A percentile compares a stretch with the other conserved stretches of the same genome.
Evolutionary conservation across 331 rosid species (phyloP).

Genomic region (Quercus lobata): DNA sequence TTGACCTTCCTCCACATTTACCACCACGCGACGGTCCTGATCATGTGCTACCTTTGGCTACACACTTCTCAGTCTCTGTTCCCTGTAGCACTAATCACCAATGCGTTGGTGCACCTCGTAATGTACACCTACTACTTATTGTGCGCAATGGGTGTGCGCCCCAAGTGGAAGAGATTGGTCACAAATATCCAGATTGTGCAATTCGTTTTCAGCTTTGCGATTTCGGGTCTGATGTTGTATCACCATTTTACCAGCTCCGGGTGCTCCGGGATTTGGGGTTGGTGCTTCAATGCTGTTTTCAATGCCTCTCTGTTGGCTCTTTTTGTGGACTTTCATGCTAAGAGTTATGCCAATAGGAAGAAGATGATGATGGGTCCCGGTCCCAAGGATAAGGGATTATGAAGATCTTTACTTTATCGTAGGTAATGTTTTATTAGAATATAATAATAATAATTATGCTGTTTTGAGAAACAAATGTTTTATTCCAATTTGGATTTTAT

Average conservation of each 20-base stretch:
- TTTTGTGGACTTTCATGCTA: conserved; percentile 68
- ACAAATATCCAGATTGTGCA: conserved; percentile 82
- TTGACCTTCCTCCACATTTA: conserved; percentile 90
- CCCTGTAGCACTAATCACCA: conserved; percentile 70
- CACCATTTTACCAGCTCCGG: conserved; percentile 47
- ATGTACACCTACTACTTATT: conserved; percentile 83
- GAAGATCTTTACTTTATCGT: background rate
- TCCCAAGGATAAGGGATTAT: background rate
- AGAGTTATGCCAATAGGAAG: conserved; percentile 45
- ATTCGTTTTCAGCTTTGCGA: conserved; percentile 67
- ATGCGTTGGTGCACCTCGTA: conserved; percentile 66
- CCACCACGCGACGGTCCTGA: conserved; percentile 76
- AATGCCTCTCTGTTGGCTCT: conserved; percentile 73
- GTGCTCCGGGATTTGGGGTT: conserved; percentile 69
- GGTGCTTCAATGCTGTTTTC: conserved; percentile 84
- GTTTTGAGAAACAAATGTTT: background rate
- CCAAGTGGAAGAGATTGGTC: conserved; percentile 77
- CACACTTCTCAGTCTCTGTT: conserved; percentile 66
- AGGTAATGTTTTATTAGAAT: background rate
- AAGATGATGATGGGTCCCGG: background rate
- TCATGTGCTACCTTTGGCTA: conserved; percentile 84
- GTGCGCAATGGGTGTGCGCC: conserved; percentile 49
- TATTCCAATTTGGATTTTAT: too few species aligned
- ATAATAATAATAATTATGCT: background rate
- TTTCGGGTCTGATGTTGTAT: conserved; percentile 55